Evolutionary conservation across 2,329 filamentous ascomycete genomes (phyloP), one percentile per base, ranked within the genome.

Genomic region (Ilyonectria destructans): DNA sequence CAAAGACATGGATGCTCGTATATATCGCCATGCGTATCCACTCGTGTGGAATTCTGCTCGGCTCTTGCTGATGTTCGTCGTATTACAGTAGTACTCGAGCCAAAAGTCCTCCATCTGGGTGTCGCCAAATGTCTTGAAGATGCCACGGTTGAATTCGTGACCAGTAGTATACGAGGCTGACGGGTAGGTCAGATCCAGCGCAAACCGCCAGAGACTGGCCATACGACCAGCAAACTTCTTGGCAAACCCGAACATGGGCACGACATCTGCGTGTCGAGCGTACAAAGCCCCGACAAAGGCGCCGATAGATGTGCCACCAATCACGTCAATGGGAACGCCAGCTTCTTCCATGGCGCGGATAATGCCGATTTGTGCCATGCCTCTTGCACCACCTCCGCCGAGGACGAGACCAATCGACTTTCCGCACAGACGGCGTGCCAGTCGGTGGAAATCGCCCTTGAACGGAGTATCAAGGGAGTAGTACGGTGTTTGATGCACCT

Each of bases 161-260:
- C 96, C 96, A 0, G 96, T 99, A 1, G 97, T 99, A 82, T 99
- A 99, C 1, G 96, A 97, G 8, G 94, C 94, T 6, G 96, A 96
- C 0, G 96, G 96, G 80, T 99, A 99, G 0, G 96, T 99, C 75
- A 99, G 82, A 78, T 99, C 96, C 3, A 99, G 86, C 1, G 95
- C 95, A 80, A 99, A 98, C n/a, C 96, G 91, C 96, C 96, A 99
- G 83, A 98, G 94, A 81, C 96, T 98, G 51, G 94, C 94, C 97
- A 99, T 99, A n/a, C 97, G 92, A 5, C 96, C 95, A 0, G 96
- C 90, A 80, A 99, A 99, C 80, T 98, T 98, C 87, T 99, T 99
- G 15, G 95, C 95, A 52, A 97, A 89, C 0, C 96, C 96, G 76
- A 97, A 97, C 89, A 98, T 97, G 13, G 96, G 96, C 5, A 99